phyloP scores from a whole-genome alignment of 1,284 basidiomycete species.

The Ceratobasidium papillatum region DNA sequence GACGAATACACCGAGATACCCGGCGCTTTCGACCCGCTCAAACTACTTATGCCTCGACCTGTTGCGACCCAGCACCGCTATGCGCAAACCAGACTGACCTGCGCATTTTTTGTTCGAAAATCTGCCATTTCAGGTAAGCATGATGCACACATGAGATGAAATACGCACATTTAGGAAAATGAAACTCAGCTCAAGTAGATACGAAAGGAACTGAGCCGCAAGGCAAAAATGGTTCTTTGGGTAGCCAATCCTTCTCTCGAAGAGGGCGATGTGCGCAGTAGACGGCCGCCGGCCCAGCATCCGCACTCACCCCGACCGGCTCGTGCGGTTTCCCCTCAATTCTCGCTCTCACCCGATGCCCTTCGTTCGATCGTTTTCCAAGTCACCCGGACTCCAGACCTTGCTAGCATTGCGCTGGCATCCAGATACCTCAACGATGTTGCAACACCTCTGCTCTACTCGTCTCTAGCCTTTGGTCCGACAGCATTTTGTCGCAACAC shows the following conservation, averaged over 20 bases:
- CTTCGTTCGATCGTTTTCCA: slow-evolving; percentile 18
- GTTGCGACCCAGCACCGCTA: slow-evolving; percentile 3
- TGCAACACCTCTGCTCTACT: slow-evolving; percentile 24
- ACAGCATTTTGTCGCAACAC: slow-evolving; percentile 6
- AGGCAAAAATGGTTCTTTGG: slow-evolving; percentile 34
- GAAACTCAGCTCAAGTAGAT: slow-evolving; percentile 20
- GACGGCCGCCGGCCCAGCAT: slow-evolving; percentile 1
- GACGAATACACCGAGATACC: slow-evolving; percentile 35
- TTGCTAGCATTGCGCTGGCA: slow-evolving; percentile 20
- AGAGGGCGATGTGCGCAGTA: slow-evolving; percentile 11
- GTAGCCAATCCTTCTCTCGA: slow-evolving; percentile 36
- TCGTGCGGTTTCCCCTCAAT: not conserved
- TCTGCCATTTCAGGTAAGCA: slow-evolving; percentile 17
- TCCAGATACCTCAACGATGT: slow-evolving; percentile 24
- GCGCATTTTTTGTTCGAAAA: not conserved
- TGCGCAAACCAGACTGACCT: not conserved
- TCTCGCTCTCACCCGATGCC: slow-evolving; percentile 18
- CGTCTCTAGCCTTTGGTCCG: slow-evolving; percentile 30
- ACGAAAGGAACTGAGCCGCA: slow-evolving; percentile 12
- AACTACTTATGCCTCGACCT: slow-evolving; percentile 14
- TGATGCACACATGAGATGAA: not conserved
- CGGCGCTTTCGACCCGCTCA: slow-evolving; percentile 6
- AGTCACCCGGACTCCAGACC: slow-evolving; percentile 18
- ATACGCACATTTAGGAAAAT: not conserved
- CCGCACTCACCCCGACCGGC: not conserved